These are phyloP conservation scores for Calonectria pseudoreteaudii DNA, from an alignment of 2,329 filamentous ascomycete genomes.

Conservation along the genomic window DNA sequence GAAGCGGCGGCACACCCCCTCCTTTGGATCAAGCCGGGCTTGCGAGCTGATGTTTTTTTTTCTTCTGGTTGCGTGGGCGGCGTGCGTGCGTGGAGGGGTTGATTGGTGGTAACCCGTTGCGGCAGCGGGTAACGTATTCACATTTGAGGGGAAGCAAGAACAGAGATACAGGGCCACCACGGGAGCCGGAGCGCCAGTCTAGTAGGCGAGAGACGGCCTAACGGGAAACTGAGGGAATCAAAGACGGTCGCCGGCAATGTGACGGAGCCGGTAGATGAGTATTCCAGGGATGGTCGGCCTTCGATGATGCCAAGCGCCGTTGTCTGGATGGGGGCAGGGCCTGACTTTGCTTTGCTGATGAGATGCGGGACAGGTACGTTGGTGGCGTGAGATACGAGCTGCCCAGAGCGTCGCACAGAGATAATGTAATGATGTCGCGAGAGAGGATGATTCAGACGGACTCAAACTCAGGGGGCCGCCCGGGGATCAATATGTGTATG, in stretches of 20 bases:
- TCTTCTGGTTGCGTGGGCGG: constrained; percentile 31
- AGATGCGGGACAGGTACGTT: constrained; percentile 18
- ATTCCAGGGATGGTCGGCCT: constrained; percentile 17
- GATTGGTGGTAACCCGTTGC: constrained; percentile 26
- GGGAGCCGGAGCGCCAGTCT: constrained; percentile 6
- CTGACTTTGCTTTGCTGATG: constrained; percentile 19
- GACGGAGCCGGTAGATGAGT: constrained; percentile 19
- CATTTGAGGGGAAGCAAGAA: constrained; percentile 21
- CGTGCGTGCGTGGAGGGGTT: constrained; percentile 31
- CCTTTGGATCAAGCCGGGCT: constrained; percentile 35
- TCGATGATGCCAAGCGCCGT: constrained; percentile 23
- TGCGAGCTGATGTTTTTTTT: constrained; percentile 29
- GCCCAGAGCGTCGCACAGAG: constrained; percentile 16
- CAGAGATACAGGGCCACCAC: not conserved
- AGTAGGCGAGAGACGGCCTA: not conserved
- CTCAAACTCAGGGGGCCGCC: constrained; percentile 12
- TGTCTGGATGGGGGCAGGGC: constrained; percentile 18
- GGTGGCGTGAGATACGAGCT: constrained; percentile 23
- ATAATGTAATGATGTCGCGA: constrained; percentile 7
- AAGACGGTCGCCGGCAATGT: constrained; percentile 21
- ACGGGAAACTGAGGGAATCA: constrained; percentile 26
- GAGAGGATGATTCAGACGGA: constrained; percentile 17
- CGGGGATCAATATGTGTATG: constrained; percentile 28
- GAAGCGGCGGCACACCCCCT: constrained; percentile 43
- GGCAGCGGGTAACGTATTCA: constrained; percentile 19